Base-by-base conservation (phyloP, 768 basidiomycete species). In the Cantharellus anzutake region DNA sequence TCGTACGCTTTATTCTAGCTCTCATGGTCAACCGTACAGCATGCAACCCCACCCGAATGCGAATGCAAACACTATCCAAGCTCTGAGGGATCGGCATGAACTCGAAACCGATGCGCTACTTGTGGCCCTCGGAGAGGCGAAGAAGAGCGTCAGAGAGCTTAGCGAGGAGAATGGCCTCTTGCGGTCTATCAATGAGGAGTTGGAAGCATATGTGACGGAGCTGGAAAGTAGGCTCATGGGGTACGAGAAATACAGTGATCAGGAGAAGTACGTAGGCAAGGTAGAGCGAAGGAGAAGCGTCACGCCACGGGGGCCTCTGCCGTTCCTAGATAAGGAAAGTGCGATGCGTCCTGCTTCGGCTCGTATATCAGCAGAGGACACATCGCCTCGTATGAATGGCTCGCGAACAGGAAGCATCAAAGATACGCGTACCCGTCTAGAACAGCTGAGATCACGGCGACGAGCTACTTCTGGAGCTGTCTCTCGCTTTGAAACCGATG, bases 71-170 rank as follows among this genome's bases (percentile, higher is more conserved):
- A 62, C 56, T 4, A 42, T 62, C 7, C 34, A 34, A 51, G 39
- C 53, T 50, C 50, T 62, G 35, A 53, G 59, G 35, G 62, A 63
- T 20, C 60, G 62, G 5, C 61, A 62, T 42, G 62, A 63, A 41
- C 35, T 63, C 2, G 62, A 63, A 51, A 63, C 52, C 37, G 62
- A 63, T 4, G 61, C 62, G 38, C 56, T 63, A 4, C 42, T 63
- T 40, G 53, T 38, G 1, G 62, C 62, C 4, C 51, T 63, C 4
- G 61, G 41, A 5, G 55, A 63, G 38, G 44, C 51, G 41, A 56
- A 58, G 61, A 20, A 60, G 48, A 55, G 5, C 5, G 41, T 14
- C 14, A 5, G 5, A 14, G 56, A 57, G 41, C 56, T 57, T 5
- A 14, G 16, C 39, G 56, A 57, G 5, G 56, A 57, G 5, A 61